These are phyloP conservation scores for Xylaria acuta DNA, from an alignment of 495 filamentous ascomycete genomes.

Conservation along the genomic window DNA sequence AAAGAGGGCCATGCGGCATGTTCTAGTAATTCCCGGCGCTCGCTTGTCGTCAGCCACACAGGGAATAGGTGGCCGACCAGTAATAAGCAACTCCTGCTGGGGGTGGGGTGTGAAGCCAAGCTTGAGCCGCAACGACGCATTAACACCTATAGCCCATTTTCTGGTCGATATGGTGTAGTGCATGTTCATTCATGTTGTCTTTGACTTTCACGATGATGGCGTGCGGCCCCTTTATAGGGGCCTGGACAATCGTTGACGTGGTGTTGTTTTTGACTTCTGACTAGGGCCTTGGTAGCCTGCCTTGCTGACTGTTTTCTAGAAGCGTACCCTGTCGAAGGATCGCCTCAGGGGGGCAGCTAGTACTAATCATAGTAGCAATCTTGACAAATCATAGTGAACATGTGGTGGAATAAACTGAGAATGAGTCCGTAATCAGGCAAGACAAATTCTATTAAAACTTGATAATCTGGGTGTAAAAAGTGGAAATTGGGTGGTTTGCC, in stretches of 20 bases:
- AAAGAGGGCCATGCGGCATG: not conserved
- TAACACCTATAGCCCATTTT: not conserved
- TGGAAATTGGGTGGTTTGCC: constrained; percentile 7
- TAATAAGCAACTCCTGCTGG: not conserved
- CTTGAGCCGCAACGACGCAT: constrained; percentile 14
- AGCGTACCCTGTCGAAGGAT: constrained; percentile 25
- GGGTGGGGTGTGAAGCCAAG: not conserved
- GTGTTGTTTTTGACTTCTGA: constrained; percentile 17
- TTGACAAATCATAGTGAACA: constrained; percentile 26
- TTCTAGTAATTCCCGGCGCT: constrained; percentile 13
- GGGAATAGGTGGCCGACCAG: not conserved
- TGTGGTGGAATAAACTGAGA: constrained; percentile 6
- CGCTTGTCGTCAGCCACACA: constrained; percentile 15
- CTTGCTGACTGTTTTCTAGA: constrained; percentile 30
- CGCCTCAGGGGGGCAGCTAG: constrained; percentile 16
- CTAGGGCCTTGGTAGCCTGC: constrained; percentile 6
- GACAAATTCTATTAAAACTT: constrained; percentile 21
- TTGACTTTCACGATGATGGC: not conserved
- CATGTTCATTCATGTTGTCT: not conserved
- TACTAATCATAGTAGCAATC: constrained; percentile 27
- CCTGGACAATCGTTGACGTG: not conserved
- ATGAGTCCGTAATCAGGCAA: constrained; percentile 6
- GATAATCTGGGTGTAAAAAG: constrained; percentile 8
- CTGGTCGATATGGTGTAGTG: not conserved
- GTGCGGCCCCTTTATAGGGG: constrained; percentile 1